Percentiles rank a stretch among this genome's conserved stretches.
These are phyloP conservation scores for Kwoniella shivajii DNA, from an alignment of 1,284 basidiomycete species.

Conservation along the genomic window DNA sequence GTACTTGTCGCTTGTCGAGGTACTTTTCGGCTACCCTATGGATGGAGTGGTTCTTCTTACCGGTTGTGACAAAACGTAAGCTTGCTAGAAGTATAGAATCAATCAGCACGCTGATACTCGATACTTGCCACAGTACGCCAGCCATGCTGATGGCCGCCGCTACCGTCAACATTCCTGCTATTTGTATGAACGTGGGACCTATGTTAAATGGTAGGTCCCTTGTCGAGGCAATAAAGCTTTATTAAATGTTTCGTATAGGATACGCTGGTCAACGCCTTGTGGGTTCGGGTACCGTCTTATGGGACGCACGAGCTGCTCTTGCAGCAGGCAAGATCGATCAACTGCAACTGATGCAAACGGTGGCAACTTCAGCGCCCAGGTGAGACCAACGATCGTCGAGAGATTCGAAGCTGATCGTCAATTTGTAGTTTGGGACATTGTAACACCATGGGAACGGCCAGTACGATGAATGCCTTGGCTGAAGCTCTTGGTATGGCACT, in stretches of 20 bases:
- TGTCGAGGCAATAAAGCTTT: background rate
- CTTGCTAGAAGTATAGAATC: conserved; percentile 25
- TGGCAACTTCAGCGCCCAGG: conserved; percentile 46
- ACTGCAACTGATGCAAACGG: conserved; percentile 42
- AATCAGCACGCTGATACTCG: background rate
- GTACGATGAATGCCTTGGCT: conserved; percentile 84
- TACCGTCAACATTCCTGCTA: conserved; percentile 50
- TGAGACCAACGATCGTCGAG: conserved; percentile 12
- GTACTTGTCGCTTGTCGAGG: conserved; percentile 50
- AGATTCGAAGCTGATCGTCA: background rate
- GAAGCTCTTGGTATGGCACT: conserved; percentile 91
- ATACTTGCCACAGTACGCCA: conserved; percentile 36
- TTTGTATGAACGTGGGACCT: conserved; percentile 47
- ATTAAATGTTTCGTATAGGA: conserved; percentile 5
- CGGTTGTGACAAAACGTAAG: conserved; percentile 62
- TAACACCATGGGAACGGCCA: conserved; percentile 53
- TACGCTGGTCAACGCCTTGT: conserved; percentile 42
- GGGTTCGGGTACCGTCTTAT: conserved; percentile 50
- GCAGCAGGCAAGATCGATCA: conserved; percentile 46
- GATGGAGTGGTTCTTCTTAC: conserved; percentile 53
- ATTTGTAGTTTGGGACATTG: conserved; percentile 40
- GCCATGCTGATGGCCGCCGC: conserved; percentile 45
- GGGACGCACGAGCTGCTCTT: conserved; percentile 44
- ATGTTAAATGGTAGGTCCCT: conserved; percentile 39
- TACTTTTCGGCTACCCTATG: conserved; percentile 51